phyloP scores from a whole-genome alignment of 2,329 filamentous ascomycete genomes.

The Pyrenochaeta sp. region DNA sequence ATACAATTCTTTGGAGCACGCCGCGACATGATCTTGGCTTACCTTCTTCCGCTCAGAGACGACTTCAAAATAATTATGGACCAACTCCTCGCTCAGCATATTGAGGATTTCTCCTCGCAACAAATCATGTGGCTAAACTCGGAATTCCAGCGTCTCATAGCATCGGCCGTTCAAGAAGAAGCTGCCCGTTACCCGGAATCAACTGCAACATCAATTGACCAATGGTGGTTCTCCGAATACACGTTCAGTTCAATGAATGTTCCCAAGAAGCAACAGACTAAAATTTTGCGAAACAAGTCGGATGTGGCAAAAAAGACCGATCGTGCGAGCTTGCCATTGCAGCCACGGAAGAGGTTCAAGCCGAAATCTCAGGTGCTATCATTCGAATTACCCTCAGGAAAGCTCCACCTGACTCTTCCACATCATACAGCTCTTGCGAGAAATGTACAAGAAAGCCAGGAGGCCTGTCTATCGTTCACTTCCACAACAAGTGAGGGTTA shows the following conservation, averaged over 20 bases:
- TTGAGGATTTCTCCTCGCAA: neutral
- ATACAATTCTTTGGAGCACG: neutral
- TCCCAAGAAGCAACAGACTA: neutral
- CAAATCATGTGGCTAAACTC: neutral
- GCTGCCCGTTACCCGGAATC: neutral
- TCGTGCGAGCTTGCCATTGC: neutral
- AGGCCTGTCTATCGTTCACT: neutral
- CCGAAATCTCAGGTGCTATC: too few relatives aligned
- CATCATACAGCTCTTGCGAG: neutral
- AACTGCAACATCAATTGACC: slow-evolving; percentile 1
- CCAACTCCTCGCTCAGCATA: neutral
- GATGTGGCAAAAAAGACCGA: neutral
- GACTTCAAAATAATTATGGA: neutral
- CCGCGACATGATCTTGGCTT: slow-evolving; percentile 2
- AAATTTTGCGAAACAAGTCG: neutral
- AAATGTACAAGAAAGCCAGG: neutral
- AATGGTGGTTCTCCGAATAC: neutral
- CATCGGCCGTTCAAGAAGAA: slow-evolving; percentile 2
- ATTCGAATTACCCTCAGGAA: neutral
- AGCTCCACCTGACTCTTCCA: neutral
- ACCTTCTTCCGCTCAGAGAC: slow-evolving; percentile 1
- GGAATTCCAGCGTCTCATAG: neutral
- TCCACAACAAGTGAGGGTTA: neutral
- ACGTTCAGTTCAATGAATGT: neutral
- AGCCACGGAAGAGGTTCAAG: neutral